Conservation (phyloP, 257 asterid genomes). For the Ocimum tenuiflorum region DNA sequence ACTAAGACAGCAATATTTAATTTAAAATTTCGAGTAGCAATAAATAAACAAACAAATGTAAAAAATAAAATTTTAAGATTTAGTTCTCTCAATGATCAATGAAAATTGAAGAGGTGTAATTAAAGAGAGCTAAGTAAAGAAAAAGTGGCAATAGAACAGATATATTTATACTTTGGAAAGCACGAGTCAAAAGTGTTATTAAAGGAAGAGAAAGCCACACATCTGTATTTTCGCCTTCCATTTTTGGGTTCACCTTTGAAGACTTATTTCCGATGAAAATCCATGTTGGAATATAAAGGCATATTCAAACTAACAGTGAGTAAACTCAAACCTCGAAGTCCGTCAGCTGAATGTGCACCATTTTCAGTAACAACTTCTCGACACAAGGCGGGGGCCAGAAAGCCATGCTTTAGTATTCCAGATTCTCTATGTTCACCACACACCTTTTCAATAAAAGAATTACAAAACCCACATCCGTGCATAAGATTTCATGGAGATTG, state of each 20-base stretch:
- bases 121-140: neutral
- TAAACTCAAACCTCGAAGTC: conserved; percentile 43
- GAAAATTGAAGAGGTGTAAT: too few relatives aligned
- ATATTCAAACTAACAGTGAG: conserved; percentile 2
- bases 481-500: conserved; percentile 1
- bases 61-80: too few relatives aligned
- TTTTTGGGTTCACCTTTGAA: neutral
- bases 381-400: conserved; percentile 49
- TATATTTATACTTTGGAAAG: neutral
- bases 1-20: neutral
- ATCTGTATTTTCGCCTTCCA: neutral
- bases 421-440: conserved; percentile 89
- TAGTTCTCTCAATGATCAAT: too few relatives aligned
- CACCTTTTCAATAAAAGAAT: conserved; percentile 41
- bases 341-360: conserved; percentile 32
- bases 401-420: conserved; percentile 76
- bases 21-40: too few relatives aligned
- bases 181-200: conserved; percentile 3
- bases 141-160: too few relatives aligned
- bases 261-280: neutral
- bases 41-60: too few relatives aligned
- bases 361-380: conserved; percentile 29
- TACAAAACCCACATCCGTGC: conserved; percentile 1
- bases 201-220: neutral
- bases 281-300: neutral